Conservation (phyloP, 768 basidiomycete species). For the Lentinula aciculospora region DNA sequence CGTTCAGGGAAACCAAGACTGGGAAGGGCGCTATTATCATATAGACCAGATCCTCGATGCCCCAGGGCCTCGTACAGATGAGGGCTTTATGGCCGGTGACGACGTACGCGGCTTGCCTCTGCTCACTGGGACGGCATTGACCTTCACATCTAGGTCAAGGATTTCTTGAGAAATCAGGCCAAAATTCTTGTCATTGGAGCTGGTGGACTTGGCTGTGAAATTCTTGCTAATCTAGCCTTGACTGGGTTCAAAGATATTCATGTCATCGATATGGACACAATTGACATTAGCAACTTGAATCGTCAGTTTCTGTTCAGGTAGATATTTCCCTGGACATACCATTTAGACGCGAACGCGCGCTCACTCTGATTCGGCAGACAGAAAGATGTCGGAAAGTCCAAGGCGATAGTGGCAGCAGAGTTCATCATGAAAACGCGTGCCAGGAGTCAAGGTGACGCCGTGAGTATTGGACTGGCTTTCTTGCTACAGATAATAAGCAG, state of each 20-base stretch:
- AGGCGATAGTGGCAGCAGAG: slow-evolving; percentile 91
- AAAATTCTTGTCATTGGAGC: slow-evolving; percentile 98
- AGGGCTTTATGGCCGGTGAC: slow-evolving; percentile 75
- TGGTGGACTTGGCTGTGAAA: slow-evolving; percentile 96
- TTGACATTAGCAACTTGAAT: slow-evolving; percentile 98
- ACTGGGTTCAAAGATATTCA: slow-evolving; percentile 98
- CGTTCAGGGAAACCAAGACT: slow-evolving; percentile 4
- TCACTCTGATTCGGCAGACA: slow-evolving; percentile 37
- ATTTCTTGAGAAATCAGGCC: slow-evolving; percentile 74
- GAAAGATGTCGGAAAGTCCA: slow-evolving; percentile 90
- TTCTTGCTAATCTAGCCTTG: slow-evolving; percentile 91
- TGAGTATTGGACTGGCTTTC: slow-evolving; percentile 35
- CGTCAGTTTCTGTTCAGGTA: slow-evolving; percentile 97
- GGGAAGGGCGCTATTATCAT: slow-evolving; percentile 60
- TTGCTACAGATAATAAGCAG: neutral
- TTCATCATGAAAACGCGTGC: slow-evolving; percentile 96
- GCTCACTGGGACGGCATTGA: neutral
- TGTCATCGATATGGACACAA: slow-evolving; percentile 99
- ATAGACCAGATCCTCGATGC: slow-evolving; percentile 83
- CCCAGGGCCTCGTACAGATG: slow-evolving; percentile 87
- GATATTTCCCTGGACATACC: slow-evolving; percentile 10
- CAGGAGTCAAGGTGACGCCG: slow-evolving; percentile 96
- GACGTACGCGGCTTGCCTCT: slow-evolving; percentile 25
- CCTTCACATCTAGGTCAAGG: slow-evolving; percentile 61
- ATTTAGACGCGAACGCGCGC: neutral